Evolutionary conservation across 495 filamentous ascomycete species (phyloP).

Genomic region (Podospora sp.): DNA sequence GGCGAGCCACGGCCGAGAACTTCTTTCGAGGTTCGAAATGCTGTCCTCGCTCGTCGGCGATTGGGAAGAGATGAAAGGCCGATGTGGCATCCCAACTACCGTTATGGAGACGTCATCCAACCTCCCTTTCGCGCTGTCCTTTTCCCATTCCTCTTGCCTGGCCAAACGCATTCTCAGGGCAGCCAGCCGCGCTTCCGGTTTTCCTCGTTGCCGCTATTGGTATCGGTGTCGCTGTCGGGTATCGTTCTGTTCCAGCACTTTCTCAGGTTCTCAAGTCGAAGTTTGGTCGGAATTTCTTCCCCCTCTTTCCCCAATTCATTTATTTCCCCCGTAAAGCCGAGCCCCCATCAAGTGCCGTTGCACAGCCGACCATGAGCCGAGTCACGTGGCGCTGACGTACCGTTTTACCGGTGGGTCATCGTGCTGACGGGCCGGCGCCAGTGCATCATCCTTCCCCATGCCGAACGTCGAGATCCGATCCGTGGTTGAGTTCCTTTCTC

Average conservation of each 20-base stretch:
- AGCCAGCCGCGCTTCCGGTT: background rate
- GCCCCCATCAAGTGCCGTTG: background rate
- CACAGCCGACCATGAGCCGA: background rate
- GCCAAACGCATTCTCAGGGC: slow-evolving; percentile 7
- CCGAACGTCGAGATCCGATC: background rate
- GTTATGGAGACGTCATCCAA: background rate
- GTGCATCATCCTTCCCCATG: background rate
- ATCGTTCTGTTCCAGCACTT: background rate
- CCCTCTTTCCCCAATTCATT: background rate
- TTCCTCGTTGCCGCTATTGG: background rate
- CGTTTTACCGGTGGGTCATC: background rate
- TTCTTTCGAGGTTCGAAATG: background rate
- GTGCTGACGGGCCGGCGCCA: background rate
- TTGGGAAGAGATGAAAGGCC: background rate
- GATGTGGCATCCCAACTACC: background rate
- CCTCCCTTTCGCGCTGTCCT: background rate
- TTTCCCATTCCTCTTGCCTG: slow-evolving; percentile 22
- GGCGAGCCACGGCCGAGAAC: background rate
- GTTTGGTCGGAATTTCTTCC: background rate
- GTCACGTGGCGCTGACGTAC: background rate
- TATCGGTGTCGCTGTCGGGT: background rate
- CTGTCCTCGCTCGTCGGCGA: background rate
- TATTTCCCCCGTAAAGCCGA: background rate
- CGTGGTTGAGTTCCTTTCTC: background rate
- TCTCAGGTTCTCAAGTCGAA: background rate